phyloP scores from a whole-genome alignment of 257 asterid genomes.

The Oldenlandia corymbosa region DNA sequence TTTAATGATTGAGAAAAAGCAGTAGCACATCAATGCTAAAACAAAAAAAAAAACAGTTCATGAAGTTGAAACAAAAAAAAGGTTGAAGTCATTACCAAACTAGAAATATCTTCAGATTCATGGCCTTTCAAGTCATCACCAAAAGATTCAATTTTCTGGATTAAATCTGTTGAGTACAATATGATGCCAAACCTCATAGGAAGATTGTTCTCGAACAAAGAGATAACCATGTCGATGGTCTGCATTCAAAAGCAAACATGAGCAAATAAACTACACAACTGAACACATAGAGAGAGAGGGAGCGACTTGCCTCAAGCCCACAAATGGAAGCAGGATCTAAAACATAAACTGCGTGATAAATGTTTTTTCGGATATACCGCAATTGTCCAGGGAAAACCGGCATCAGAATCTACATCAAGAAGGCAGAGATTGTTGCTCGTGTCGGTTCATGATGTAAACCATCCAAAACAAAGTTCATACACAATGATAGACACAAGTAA shows the following conservation, averaged over 20 bases:
- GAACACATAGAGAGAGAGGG: constrained; percentile 23
- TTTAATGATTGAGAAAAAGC: neutral
- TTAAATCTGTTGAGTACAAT: constrained; percentile 64
- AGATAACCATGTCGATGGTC: constrained; percentile 67
- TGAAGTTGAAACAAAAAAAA: constrained; percentile 10
- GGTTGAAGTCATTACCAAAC: constrained; percentile 55
- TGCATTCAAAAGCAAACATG: constrained; percentile 37
- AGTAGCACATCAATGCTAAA: neutral
- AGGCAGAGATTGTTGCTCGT: constrained; percentile 18
- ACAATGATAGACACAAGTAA: constrained; percentile 3
- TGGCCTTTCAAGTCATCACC: constrained; percentile 57
- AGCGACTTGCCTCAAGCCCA: constrained; percentile 79
- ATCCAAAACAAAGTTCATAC: constrained; percentile 12
- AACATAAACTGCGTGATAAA: constrained; percentile 87
- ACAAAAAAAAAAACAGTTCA: neutral
- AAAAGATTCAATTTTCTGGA: constrained; percentile 61
- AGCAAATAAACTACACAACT: constrained; percentile 11
- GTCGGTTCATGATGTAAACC: constrained; percentile 12
- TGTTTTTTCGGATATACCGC: constrained; percentile 92
- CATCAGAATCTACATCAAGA: constrained; percentile 71
- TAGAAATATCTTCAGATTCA: constrained; percentile 57
- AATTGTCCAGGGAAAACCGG: constrained; percentile 99
- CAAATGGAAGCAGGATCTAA: constrained; percentile 82
- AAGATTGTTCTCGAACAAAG: constrained; percentile 74
- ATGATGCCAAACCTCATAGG: constrained; percentile 96